These are phyloP conservation scores for Hordeum marinum DNA, from an alignment of 176 grass and related monocot genomes.

Conservation along the genomic window DNA sequence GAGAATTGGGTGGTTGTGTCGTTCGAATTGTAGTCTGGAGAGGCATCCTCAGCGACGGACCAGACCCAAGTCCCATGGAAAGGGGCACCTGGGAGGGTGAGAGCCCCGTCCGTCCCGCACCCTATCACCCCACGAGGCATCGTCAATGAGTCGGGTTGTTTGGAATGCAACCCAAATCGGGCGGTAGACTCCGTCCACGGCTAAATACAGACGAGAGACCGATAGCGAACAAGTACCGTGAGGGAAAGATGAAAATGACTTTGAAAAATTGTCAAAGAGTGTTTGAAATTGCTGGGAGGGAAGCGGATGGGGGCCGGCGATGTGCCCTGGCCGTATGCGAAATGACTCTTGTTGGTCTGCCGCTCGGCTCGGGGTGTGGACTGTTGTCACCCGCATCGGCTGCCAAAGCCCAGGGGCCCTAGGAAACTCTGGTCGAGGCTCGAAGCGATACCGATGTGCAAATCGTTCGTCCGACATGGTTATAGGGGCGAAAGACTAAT, in stretches of 20 bases:
- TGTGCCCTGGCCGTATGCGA: conserved; percentile 8
- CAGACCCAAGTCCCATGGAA: conserved; percentile 45
- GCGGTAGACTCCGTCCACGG: conserved; percentile 40
- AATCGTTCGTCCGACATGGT: conserved; percentile 49
- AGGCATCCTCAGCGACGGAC: conserved; percentile 39
- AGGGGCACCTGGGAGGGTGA: conserved; percentile 51
- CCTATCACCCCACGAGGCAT: conserved; percentile 42
- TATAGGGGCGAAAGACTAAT: conserved; percentile 72
- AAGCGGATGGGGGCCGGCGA: conserved; percentile 70
- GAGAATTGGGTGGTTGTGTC: too few relatives aligned
- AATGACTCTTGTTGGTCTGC: not conserved
- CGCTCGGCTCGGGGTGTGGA: not conserved
- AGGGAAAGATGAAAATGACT: conserved; percentile 56
- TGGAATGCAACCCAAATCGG: conserved; percentile 45
- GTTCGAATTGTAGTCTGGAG: conserved; percentile 33
- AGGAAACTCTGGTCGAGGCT: conserved; percentile 68
- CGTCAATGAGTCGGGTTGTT: conserved; percentile 43
- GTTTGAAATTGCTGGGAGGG: conserved; percentile 64
- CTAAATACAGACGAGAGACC: conserved; percentile 49
- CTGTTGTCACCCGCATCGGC: not conserved
- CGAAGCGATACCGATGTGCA: conserved; percentile 59
- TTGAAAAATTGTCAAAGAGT: conserved; percentile 73
- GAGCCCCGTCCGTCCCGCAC: conserved; percentile 49
- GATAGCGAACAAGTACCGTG: conserved; percentile 49
- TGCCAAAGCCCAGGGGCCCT: not conserved